A percentile compares a stretch with the other conserved stretches of the same genome.
Evolutionary conservation across 2,329 filamentous ascomycete genomes (phyloP).

Genomic region (Microdochium bolleyi): DNA sequence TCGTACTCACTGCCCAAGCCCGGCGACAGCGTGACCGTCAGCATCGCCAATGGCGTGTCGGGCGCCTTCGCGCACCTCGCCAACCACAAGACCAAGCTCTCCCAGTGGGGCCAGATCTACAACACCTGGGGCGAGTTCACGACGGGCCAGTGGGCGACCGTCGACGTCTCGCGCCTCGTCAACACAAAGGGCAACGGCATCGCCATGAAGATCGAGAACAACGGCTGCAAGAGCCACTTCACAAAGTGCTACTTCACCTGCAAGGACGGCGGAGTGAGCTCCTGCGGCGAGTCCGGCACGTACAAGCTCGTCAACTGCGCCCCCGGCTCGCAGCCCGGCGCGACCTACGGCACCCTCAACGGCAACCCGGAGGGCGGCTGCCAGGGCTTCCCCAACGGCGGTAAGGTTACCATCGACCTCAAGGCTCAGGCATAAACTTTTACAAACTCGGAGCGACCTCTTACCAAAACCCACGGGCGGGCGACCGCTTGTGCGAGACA

Average conservation of each 20-base stretch:
- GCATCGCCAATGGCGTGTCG: conserved; percentile 24
- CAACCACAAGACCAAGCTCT: conserved; percentile 16
- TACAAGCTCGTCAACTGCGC: conserved; percentile 29
- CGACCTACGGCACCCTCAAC: conserved; percentile 10
- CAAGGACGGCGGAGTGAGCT: conserved; percentile 15
- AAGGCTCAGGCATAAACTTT: background rate
- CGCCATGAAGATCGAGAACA: conserved; percentile 20
- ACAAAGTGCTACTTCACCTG: conserved; percentile 33
- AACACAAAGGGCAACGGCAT: conserved; percentile 33
- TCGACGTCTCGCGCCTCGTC: conserved; percentile 27
- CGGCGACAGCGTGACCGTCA: conserved; percentile 25
- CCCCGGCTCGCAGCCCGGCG: conserved; percentile 14
- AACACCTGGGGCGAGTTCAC: conserved; percentile 37
- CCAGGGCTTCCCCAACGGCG: conserved; percentile 17
- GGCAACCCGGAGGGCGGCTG: conserved; percentile 20
- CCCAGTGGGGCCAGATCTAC: conserved; percentile 26
- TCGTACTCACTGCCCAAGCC: conserved; percentile 25
- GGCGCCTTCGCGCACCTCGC: conserved; percentile 30
- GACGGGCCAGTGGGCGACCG: conserved; percentile 19
- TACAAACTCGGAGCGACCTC: too few relatives aligned
- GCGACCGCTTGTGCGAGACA: too few relatives aligned
- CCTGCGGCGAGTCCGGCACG: conserved; percentile 22
- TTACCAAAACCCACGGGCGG: too few relatives aligned
- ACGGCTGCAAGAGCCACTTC: conserved; percentile 31
- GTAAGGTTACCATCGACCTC: conserved; percentile 3